Evolutionary conservation across 192 early-diverging fungal species (phyloP), one percentile per base, ranked within the genome.

Genomic region (Coemansia sp.): DNA sequence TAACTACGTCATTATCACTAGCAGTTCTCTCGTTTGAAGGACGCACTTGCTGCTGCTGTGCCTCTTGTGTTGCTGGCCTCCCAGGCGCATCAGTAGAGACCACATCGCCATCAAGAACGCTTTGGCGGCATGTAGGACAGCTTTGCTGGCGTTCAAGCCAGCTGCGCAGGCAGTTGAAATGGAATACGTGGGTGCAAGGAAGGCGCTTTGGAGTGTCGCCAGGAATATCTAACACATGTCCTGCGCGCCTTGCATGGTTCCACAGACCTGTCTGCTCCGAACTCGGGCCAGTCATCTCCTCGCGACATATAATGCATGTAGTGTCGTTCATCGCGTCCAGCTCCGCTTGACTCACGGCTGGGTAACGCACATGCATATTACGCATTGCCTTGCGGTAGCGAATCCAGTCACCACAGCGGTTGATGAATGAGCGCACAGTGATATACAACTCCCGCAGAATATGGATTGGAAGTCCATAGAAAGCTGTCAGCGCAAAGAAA

Each of bases 121-220:
- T 71, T 18, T 81, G 58, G 57, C 58, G 59, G 41, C 96, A 99
- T 0, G 97, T 99, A 6, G 97, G 97, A 71, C 97, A 99, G 57
- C 88, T 93, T 67, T 98, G 97, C 70, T 99, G 97, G 58, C 96
- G 69, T 71, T 99, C 97, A 9, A 99, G 78, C 97, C 97, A 99
- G 77, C 91, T 95, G 52, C 93, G 83, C 34, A 99, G 79, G 74
- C 97, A 99, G 64, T 92, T 89, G 67, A 98, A 95, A 71, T 99
- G 97, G 66, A 99, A 99, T 22, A 99, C 90, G 60, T 99, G 97
- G 1, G 94, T 94, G 71, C 97, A 99, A 1, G 92, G 93, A 30
- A 99, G 84, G 54, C 91, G 93, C 74, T 99, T 99, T 16, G 97
- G 94, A 1, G 88, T 85, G 67, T 92, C 89, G 22, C 78, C 73